Evolutionary conservation across 495 filamentous ascomycete genomes (phyloP).

Genomic region (Choiromyces venosus): DNA sequence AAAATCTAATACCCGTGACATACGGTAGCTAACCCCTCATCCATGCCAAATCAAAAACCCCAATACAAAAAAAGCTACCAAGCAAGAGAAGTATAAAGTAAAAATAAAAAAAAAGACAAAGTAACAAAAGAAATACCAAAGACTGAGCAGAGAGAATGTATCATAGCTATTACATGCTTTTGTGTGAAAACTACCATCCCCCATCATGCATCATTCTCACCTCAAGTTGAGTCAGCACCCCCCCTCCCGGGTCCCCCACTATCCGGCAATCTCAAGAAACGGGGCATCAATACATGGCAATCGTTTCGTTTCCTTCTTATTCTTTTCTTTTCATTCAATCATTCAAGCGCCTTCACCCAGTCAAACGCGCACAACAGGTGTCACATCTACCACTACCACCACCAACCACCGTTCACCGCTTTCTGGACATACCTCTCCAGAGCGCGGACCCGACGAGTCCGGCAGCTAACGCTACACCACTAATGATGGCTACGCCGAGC

Average conservation of each 20-base stretch:
- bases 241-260: background rate
- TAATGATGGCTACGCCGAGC: slow-evolving; percentile 92
- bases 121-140: background rate
- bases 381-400: background rate
- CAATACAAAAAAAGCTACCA: background rate
- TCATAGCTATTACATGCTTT: background rate
- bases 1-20: background rate
- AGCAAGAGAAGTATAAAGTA: background rate
- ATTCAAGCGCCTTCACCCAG: background rate
- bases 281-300: slow-evolving; percentile 14
- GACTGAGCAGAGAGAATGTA: background rate
- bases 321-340: background rate
- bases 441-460: slow-evolving; percentile 86
- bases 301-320: background rate
- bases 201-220: background rate
- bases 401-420: slow-evolving; percentile 37
- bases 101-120: background rate
- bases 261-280: slow-evolving; percentile 17
- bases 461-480: slow-evolving; percentile 84
- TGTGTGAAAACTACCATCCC: background rate
- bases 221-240: background rate
- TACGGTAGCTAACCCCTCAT: background rate
- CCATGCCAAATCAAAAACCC: background rate
- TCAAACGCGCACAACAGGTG: background rate
- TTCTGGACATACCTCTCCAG: slow-evolving; percentile 62